These are phyloP conservation scores for Fusarium pseudocircinatum DNA, from an alignment of 2,329 filamentous ascomycete genomes.

Conservation along the genomic window DNA sequence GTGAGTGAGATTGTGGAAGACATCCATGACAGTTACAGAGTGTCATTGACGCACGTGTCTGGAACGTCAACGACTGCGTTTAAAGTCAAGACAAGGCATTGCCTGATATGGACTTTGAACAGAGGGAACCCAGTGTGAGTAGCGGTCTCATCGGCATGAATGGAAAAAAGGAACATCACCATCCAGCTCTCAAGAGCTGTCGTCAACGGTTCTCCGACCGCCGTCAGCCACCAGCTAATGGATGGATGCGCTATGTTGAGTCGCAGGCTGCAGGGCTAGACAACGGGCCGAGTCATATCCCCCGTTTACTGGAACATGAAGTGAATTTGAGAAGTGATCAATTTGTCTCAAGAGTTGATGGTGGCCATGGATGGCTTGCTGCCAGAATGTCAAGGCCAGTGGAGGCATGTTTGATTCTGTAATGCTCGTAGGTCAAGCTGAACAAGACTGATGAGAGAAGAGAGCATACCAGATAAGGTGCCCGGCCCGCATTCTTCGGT, in stretches of 20 bases:
- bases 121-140: not conserved
- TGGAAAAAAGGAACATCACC: not conserved
- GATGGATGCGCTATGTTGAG: not conserved
- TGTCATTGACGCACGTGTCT: not conserved
- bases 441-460: not conserved
- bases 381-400: not conserved
- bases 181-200: not conserved
- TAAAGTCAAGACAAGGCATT: constrained; percentile 9
- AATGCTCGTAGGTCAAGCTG: constrained; percentile 10
- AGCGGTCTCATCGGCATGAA: constrained; percentile 15
- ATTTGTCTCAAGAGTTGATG: not conserved
- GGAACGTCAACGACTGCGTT: not conserved
- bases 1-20: constrained; percentile 35
- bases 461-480: constrained; percentile 9
- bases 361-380: not conserved
- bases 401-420: constrained; percentile 4
- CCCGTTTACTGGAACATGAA: not conserved
- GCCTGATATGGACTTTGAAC: not conserved
- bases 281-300: constrained; percentile 12
- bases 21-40: not conserved
- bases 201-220: not conserved
- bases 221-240: constrained; percentile 4
- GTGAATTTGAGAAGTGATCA: constrained; percentile 5
- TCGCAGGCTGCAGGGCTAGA: not conserved
- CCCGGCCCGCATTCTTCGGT: not conserved